Evolutionary conservation across 129 eudicot species (phyloP).

Genomic region (Artemisia annua): DNA sequence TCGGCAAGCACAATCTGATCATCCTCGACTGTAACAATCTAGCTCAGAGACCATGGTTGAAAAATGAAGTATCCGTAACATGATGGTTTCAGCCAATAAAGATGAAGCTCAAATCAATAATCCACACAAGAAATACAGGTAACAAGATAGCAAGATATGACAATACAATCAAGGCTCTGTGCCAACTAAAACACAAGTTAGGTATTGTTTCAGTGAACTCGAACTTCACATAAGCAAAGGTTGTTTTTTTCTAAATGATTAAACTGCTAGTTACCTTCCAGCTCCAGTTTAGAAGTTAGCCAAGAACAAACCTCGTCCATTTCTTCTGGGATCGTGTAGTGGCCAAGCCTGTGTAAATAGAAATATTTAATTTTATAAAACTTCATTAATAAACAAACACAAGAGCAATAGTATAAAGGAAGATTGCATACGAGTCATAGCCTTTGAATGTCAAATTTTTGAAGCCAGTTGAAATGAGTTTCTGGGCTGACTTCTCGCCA

Average conservation of each 20-base stretch:
- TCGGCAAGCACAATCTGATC: no score
- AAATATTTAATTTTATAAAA: not conserved
- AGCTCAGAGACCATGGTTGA: not conserved
- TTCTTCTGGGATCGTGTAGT: slow-evolving; percentile 89
- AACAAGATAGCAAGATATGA: slow-evolving; percentile 7
- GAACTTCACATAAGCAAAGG: slow-evolving; percentile 6
- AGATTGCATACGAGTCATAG: slow-evolving; percentile 56
- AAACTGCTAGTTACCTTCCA: slow-evolving; percentile 39
- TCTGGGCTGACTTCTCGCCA: slow-evolving; percentile 76
- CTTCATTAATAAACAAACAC: not conserved
- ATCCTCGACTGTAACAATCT: no score
- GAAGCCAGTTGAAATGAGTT: slow-evolving; percentile 64
- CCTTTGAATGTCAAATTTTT: slow-evolving; percentile 64
- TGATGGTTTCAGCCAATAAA: not conserved
- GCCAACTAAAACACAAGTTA: slow-evolving; percentile 3
- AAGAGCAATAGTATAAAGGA: not conserved
- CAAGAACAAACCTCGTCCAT: slow-evolving; percentile 83
- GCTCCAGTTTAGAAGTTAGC: slow-evolving; percentile 74
- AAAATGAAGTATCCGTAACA: not conserved
- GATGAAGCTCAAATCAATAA: slow-evolving; percentile 20
- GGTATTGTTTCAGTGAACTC: not conserved
- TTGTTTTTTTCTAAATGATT: not conserved
- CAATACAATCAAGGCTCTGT: slow-evolving; percentile 8
- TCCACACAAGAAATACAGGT: slow-evolving; percentile 23
- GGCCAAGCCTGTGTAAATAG: slow-evolving; percentile 65